A percentile compares a stretch with the other conserved stretches of the same genome.
These are phyloP conservation scores for Isatis lusitanica DNA, from an alignment of 441 rosid species.

Conservation along the genomic window DNA sequence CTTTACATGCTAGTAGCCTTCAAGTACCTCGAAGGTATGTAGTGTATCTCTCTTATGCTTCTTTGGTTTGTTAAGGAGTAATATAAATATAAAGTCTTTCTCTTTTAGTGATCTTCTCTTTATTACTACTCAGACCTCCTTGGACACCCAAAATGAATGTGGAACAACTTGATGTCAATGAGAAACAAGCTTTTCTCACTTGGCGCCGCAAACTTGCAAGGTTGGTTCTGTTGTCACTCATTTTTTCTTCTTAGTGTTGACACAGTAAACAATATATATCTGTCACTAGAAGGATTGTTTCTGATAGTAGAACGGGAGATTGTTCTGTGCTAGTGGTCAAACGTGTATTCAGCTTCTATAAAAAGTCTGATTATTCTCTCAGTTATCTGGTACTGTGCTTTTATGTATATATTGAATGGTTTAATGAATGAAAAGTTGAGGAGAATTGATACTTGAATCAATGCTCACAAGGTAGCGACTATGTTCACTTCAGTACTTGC, in stretches of 20 bases:
- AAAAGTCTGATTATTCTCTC: no score
- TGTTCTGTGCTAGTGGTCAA: neutral
- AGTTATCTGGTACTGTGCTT: neutral
- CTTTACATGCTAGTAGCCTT: conserved; percentile 58
- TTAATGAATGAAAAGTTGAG: neutral
- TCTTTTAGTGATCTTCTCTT: neutral
- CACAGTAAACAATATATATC: neutral
- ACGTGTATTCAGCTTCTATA: neutral
- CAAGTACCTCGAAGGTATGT: conserved; percentile 77
- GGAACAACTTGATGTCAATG: conserved; percentile 80
- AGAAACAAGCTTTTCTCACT: conserved; percentile 62
- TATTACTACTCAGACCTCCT: conserved; percentile 51
- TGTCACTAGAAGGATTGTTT: neutral
- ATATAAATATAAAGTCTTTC: neutral
- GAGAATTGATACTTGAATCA: neutral
- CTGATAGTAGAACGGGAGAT: neutral
- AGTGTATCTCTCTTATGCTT: neutral
- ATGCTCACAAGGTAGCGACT: neutral
- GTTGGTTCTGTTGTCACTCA: conserved; percentile 37
- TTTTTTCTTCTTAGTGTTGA: neutral
- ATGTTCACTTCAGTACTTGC: neutral
- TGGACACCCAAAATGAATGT: conserved; percentile 78
- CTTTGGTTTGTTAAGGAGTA: neutral
- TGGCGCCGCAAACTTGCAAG: conserved; percentile 90
- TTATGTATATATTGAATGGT: neutral